Base-by-base conservation (phyloP, 2,329 filamentous ascomycete genomes). In the Ophiostoma montium region DNA sequence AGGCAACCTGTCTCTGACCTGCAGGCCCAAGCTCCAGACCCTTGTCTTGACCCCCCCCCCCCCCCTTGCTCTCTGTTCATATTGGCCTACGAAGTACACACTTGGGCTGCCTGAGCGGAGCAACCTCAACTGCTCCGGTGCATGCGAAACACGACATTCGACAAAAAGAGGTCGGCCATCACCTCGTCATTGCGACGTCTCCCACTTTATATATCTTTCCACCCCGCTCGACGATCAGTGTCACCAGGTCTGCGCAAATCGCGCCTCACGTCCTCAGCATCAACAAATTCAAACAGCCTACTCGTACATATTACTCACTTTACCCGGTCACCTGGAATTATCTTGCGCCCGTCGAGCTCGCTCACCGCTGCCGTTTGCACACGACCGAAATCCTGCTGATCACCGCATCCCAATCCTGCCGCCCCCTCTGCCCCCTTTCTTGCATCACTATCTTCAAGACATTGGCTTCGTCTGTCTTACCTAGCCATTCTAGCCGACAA, bases 361-460 rank as follows among this genome's bases (percentile, higher is more conserved):
- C 41, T 52, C 50, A 52, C 50, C 50, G 50, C 50, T 43, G 50
- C 50, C 38, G 39, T 36, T 31, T 31, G 16, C 21, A 31, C 43
- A 47, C 36, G 30, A 38, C 42, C 30, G 42, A 42, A 36, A 41
- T 39, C 19, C 19, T 42, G 35, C 41, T 42, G 42, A 46, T 52
- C 50, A 52, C 50, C 50, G 47, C 50, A 47, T 47, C 47, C 23
- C 23, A 5, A 8, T 27, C 8, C 23, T 27, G 23, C 47, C 35
- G n/a, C 27, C 21, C 35, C 46, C 16, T 42, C 16, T 19, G 19
- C 32, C 19, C 19, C 27, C 33, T 48, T 36, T 46, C 16, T 32
- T 32, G 21, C 41, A 30, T 43, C 23, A 30, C 27, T 23, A 31
- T n/a, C 31, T 33, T 44, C 31, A 13, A 44, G 42, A 44, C 42